Base-by-base conservation (phyloP, 2,329 filamentous ascomycete genomes). In the Xylaria sp. region DNA sequence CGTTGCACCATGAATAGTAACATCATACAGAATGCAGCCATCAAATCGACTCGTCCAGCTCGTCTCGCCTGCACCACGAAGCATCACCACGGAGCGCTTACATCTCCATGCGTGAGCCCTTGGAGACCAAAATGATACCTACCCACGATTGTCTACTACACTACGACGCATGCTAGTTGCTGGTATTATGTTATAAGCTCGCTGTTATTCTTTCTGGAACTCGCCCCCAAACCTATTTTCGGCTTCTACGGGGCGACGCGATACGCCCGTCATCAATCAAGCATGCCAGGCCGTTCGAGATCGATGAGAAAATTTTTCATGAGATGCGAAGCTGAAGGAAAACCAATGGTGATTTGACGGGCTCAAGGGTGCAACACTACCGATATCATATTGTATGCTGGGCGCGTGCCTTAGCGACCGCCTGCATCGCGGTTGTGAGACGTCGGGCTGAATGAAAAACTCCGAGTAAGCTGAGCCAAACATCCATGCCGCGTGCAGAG, bases 221-320 rank as follows among this genome's bases (percentile, higher is more conserved):
- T 23, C 40, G 58, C 58, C 62, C 62, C 62, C 62, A 62, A 60
- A 51, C 38, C 33, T 62, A 48, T 57, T 61, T 63, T 58, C 44
- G 56, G 54, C 37, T 10, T n/a, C 10, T 37, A 54, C n/a, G 38
- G 54, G 54, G 49, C 33, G 55, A 35, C 27, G 23, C 38, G 44
- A 54, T 56, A 48, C 31, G 29, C 27, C 35, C 55, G 10, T 38
- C n/a, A 46, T 23, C 44, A 54, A 38, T 17, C 15, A 51, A 17
- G 35, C 23, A 27, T 9, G 33, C 23, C 7, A 23, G 8, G 11
- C 31, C 15, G 43, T 41, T 43, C 29, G 19, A 44, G 43, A n/a
- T 23, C 27, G 17, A 33, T 27, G n/a, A n/a, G n/a, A n/a, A n/a
- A n/a, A n/a, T n/a, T n/a, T n/a, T n/a, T n/a, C n/a, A n/a, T n/a